A percentile compares a stretch with the other conserved stretches of the same genome.
Conservation (phyloP, 1,139 yeast species). For the Zygoascus sp. region DNA sequence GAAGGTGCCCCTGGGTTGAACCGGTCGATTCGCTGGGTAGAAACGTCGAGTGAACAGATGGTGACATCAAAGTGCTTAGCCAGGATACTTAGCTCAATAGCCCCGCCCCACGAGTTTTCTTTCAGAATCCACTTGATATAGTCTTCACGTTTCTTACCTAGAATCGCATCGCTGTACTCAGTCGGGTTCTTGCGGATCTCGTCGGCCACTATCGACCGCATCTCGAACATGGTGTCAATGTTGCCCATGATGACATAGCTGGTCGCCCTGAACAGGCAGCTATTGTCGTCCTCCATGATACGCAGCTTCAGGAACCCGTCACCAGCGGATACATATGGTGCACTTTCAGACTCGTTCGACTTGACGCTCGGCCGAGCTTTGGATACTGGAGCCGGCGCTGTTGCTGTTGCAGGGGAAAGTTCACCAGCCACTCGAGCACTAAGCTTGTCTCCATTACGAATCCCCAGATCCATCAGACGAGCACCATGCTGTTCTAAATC, state of each 20-base stretch:
- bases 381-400: not conserved
- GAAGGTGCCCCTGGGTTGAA: slow-evolving; percentile 46
- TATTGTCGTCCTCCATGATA: slow-evolving; percentile 72
- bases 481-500: slow-evolving; percentile 29
- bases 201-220: slow-evolving; percentile 47
- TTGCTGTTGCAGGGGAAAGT: not conserved
- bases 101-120: slow-evolving; percentile 80
- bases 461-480: slow-evolving; percentile 40
- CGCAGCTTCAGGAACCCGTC: slow-evolving; percentile 44
- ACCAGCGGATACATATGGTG: slow-evolving; percentile 16
- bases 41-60: slow-evolving; percentile 64
- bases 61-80: slow-evolving; percentile 51
- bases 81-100: slow-evolving; percentile 67
- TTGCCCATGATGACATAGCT: slow-evolving; percentile 49
- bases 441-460: slow-evolving; percentile 57
- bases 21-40: slow-evolving; percentile 54
- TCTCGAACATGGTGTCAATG: slow-evolving; percentile 40
- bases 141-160: slow-evolving; percentile 49
- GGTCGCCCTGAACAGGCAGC: slow-evolving; percentile 71
- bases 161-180: slow-evolving; percentile 53
- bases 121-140: slow-evolving; percentile 61
- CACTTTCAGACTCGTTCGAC: not conserved
- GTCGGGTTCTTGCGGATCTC: slow-evolving; percentile 44
- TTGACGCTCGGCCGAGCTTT: not conserved
- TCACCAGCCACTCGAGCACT: not conserved